Percentiles rank a stretch among this genome's conserved stretches.
Conservation (phyloP, 2,329 filamentous ascomycete genomes). For the Penicillium sp. region DNA sequence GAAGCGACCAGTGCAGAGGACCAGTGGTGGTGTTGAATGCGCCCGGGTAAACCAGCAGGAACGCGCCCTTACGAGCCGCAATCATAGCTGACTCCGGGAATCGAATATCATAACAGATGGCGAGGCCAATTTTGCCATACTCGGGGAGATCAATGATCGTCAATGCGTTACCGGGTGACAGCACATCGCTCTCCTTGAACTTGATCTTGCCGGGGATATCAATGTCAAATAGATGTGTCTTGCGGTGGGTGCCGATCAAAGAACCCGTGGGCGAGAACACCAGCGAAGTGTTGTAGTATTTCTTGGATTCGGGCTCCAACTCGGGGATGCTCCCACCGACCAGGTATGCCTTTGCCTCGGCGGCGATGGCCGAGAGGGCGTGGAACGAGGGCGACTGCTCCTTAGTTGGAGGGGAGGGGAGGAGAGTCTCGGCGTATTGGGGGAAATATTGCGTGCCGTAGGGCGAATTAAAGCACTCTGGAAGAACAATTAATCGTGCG, state of each 20-base stretch:
- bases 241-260: constrained; percentile 87
- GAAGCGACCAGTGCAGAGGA: constrained; percentile 85
- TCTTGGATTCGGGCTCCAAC: constrained; percentile 65
- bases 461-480: constrained; percentile 98
- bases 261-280: constrained; percentile 76
- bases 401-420: constrained; percentile 71
- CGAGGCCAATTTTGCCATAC: constrained; percentile 83
- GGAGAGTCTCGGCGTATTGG: constrained; percentile 86
- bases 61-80: constrained; percentile 82
- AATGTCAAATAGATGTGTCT: constrained; percentile 97
- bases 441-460: constrained; percentile 93
- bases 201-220: constrained; percentile 93
- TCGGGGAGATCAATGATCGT: constrained; percentile 85
- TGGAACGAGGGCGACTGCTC: constrained; percentile 81
- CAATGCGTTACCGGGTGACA: constrained; percentile 81
- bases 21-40: constrained; percentile 96
- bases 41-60: constrained; percentile 89
- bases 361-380: constrained; percentile 77
- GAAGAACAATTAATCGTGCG: constrained; percentile 85
- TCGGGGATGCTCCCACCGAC: constrained; percentile 94
- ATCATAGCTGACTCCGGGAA: constrained; percentile 94
- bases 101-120: constrained; percentile 96
- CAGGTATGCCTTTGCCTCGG: constrained; percentile 77
- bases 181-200: constrained; percentile 87
- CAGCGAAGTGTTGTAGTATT: constrained; percentile 88